Conservation (phyloP, 1,284 basidiomycete genomes). For the Entoloma clypeatum region DNA sequence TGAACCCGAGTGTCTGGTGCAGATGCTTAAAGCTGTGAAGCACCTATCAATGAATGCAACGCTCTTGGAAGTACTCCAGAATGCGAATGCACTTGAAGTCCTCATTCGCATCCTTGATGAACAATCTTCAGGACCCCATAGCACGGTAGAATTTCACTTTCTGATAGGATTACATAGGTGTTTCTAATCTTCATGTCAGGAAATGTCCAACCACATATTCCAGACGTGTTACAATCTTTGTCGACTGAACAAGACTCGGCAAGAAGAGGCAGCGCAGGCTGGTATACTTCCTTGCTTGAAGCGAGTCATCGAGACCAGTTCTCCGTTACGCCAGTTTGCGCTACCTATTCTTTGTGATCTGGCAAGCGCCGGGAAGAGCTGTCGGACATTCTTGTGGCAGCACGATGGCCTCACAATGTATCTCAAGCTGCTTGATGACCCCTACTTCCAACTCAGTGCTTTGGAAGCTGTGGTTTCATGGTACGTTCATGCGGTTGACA, state of each 20-base stretch:
- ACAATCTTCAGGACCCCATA: conserved; percentile 74
- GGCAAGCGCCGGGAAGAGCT: conserved; percentile 89
- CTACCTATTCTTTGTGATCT: conserved; percentile 95
- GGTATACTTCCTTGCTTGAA: conserved; percentile 92
- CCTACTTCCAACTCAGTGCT: conserved; percentile 94
- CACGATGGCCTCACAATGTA: conserved; percentile 83
- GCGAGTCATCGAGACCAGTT: conserved; percentile 81
- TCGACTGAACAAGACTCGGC: conserved; percentile 87
- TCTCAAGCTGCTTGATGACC: conserved; percentile 81
- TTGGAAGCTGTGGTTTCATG: conserved; percentile 90
- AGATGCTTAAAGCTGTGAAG: conserved; percentile 92
- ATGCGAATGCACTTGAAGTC: conserved; percentile 92
- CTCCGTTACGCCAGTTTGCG: conserved; percentile 94
- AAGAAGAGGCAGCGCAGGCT: conserved; percentile 95
- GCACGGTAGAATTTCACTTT: conserved; percentile 51
- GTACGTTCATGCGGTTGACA: conserved; percentile 39
- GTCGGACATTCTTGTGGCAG: conserved; percentile 84
- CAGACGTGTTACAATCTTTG: conserved; percentile 95
- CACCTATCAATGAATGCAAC: conserved; percentile 92
- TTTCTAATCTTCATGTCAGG: conserved; percentile 43
- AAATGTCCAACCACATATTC: conserved; percentile 91
- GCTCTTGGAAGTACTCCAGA: conserved; percentile 90
- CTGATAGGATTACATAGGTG: conserved; percentile 2
- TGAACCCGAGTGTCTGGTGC: conserved; percentile 80
- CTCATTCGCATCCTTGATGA: conserved; percentile 82